Evolutionary conservation across 1,139 yeast genomes (phyloP).

Genomic region (Taphrina populina): DNA sequence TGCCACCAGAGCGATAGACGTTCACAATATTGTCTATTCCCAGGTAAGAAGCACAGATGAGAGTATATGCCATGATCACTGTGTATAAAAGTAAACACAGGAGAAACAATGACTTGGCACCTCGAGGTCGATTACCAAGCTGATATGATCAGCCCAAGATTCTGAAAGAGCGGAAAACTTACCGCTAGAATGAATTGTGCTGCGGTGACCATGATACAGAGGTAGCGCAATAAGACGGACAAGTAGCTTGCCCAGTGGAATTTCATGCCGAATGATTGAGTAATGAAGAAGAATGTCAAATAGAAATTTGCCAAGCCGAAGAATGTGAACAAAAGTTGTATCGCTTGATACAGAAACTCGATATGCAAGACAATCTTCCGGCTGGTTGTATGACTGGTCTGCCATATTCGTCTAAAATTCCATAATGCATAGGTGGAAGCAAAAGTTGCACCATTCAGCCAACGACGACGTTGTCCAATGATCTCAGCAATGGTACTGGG

Average conservation of each 20-base stretch:
- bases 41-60: slow-evolving; percentile 78
- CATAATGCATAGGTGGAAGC: slow-evolving; percentile 83
- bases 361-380: slow-evolving; percentile 71
- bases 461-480: slow-evolving; percentile 90
- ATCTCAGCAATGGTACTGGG: slow-evolving; percentile 90
- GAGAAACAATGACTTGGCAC: slow-evolving; percentile 73
- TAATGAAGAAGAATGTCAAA: slow-evolving; percentile 60
- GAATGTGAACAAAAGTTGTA: slow-evolving; percentile 60
- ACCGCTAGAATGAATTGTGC: slow-evolving; percentile 85
- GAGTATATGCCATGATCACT: slow-evolving; percentile 75
- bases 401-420: slow-evolving; percentile 71
- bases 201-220: slow-evolving; percentile 75
- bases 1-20: slow-evolving; percentile 48
- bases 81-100: slow-evolving; percentile 69
- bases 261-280: slow-evolving; percentile 41
- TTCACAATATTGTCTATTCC: slow-evolving; percentile 58
- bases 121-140: slow-evolving; percentile 87
- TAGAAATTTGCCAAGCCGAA: slow-evolving; percentile 78
- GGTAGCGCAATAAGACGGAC: slow-evolving; percentile 42
- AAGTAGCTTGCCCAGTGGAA: slow-evolving; percentile 35
- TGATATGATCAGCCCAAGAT: slow-evolving; percentile 12
- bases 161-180: slow-evolving; percentile 38
- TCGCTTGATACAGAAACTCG: slow-evolving; percentile 73
- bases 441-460: slow-evolving; percentile 98
- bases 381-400: slow-evolving; percentile 68